A percentile compares a stretch with the other conserved stretches of the same genome.
phyloP scores from a whole-genome alignment of 768 basidiomycete species.

The Mycena rebaudengoi region DNA sequence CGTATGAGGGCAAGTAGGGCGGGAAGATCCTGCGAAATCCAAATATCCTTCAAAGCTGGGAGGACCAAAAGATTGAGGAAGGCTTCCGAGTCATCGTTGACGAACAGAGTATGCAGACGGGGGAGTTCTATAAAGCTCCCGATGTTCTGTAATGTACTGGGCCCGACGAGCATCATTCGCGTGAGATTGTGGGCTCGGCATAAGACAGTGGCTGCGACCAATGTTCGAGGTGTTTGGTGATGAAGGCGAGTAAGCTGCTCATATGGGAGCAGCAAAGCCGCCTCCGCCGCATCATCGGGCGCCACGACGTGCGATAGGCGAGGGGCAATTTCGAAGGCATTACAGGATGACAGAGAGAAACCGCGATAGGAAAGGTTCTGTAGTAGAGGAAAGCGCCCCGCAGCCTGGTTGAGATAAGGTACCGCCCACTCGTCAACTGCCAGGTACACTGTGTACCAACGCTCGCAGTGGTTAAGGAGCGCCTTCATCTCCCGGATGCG shows the following conservation, averaged over 20 bases:
- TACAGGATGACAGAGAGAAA: background rate
- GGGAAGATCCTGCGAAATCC: background rate
- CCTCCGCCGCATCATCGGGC: background rate
- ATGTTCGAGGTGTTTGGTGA: background rate
- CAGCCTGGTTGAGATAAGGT: background rate
- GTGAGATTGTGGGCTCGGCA: slow-evolving; percentile 1
- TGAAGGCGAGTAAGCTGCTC: background rate
- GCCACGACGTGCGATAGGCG: slow-evolving; percentile 1
- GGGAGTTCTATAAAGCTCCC: background rate
- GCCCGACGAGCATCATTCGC: no score
- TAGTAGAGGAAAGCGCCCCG: background rate
- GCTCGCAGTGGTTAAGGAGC: background rate
- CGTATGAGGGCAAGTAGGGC: background rate
- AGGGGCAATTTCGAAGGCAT: slow-evolving; percentile 1
- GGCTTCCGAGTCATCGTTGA: background rate
- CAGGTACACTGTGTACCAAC: slow-evolving; percentile 2
- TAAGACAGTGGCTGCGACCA: background rate
- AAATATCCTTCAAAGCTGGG: slow-evolving; percentile 2
- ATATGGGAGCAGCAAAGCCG: no score
- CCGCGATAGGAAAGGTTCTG: background rate
- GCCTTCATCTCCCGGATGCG: background rate
- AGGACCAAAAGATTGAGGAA: background rate
- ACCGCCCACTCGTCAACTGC: background rate
- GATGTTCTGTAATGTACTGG: no score
- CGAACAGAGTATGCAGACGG: background rate